These are phyloP conservation scores for Heterobasidion annosum DNA, from an alignment of 1,284 basidiomycete genomes.

Conservation along the genomic window DNA sequence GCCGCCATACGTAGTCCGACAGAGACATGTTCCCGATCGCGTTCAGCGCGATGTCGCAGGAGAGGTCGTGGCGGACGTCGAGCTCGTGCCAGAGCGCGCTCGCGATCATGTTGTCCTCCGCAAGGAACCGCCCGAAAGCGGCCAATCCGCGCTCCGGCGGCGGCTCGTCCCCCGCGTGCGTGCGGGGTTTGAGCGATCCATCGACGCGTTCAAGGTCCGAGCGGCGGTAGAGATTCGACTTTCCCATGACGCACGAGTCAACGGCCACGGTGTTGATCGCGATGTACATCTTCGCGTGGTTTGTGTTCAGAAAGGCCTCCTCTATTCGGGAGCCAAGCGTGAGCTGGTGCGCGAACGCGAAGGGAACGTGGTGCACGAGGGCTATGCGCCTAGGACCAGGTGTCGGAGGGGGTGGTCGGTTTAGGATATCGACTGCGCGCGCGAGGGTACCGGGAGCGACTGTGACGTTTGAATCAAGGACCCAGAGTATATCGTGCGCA, in stretches of 20 bases:
- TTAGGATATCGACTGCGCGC: conserved; percentile 76
- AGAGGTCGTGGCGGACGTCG: conserved; percentile 76
- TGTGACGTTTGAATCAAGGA: conserved; percentile 90
- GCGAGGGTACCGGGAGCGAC: conserved; percentile 77
- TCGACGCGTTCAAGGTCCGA: conserved; percentile 75
- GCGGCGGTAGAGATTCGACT: conserved; percentile 91
- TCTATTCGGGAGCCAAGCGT: conserved; percentile 80
- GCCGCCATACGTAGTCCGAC: conserved; percentile 73
- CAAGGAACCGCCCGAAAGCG: conserved; percentile 79
- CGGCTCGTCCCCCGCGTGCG: conserved; percentile 15
- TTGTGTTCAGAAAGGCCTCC: conserved; percentile 92
- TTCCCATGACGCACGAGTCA: conserved; percentile 96
- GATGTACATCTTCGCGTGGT: conserved; percentile 98
- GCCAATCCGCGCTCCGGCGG: conserved; percentile 49
- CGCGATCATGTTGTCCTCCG: conserved; percentile 96
- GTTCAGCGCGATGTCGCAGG: conserved; percentile 82
- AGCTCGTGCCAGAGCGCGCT: conserved; percentile 87
- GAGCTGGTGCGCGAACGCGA: conserved; percentile 67
- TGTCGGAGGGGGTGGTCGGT: conserved; percentile 22
- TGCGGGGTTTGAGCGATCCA: conserved; percentile 43
- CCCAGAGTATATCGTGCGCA: conserved; percentile 88
- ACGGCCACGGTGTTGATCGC: conserved; percentile 85
- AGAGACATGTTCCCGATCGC: conserved; percentile 83
- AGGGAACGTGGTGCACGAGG: conserved; percentile 94
- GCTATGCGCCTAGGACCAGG: conserved; percentile 44